phyloP scores from a whole-genome alignment of 306 rosid species.

The Bauhinia variegata region DNA sequence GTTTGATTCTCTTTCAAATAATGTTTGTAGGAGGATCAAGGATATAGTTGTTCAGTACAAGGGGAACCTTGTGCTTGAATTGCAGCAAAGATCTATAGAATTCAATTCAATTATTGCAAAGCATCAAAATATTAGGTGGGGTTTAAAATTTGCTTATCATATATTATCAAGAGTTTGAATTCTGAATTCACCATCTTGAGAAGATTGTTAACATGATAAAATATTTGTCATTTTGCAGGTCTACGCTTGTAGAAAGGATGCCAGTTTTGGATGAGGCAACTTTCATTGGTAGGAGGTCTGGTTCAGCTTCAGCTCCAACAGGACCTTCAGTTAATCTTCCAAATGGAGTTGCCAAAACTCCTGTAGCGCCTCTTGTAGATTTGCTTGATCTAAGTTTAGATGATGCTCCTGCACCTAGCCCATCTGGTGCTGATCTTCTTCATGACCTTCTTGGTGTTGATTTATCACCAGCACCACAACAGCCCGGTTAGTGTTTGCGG shows the following conservation, averaged over 20 bases:
- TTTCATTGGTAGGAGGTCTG: slow-evolving; percentile 74
- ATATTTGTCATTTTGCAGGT: slow-evolving; percentile 54
- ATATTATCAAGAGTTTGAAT: slow-evolving; percentile 23
- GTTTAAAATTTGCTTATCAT: slow-evolving; percentile 21
- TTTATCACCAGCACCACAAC: slow-evolving; percentile 57
- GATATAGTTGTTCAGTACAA: slow-evolving; percentile 71
- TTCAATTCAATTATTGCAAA: slow-evolving; percentile 72
- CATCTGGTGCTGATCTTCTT: slow-evolving; percentile 81
- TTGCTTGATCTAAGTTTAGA: slow-evolving; percentile 82
- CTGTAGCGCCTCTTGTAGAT: slow-evolving; percentile 83
- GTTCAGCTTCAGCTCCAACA: slow-evolving; percentile 63
- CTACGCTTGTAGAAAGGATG: slow-evolving; percentile 90
- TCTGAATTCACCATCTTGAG: background rate
- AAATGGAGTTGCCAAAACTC: slow-evolving; percentile 75
- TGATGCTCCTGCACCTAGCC: slow-evolving; percentile 78
- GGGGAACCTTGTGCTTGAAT: slow-evolving; percentile 90
- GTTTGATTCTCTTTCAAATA: slow-evolving; percentile 29
- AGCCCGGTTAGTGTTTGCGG: slow-evolving; percentile 64
- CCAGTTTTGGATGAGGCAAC: slow-evolving; percentile 92
- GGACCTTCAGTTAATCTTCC: slow-evolving; percentile 67
- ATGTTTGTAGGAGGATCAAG: slow-evolving; percentile 72
- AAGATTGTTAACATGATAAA: slow-evolving; percentile 17
- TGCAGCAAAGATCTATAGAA: slow-evolving; percentile 98
- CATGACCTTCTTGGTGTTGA: slow-evolving; percentile 96
- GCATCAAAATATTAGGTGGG: slow-evolving; percentile 87